Evolutionary conservation across 2,329 filamentous ascomycete genomes (phyloP).

Genomic region (Fusarium caatingaense): DNA sequence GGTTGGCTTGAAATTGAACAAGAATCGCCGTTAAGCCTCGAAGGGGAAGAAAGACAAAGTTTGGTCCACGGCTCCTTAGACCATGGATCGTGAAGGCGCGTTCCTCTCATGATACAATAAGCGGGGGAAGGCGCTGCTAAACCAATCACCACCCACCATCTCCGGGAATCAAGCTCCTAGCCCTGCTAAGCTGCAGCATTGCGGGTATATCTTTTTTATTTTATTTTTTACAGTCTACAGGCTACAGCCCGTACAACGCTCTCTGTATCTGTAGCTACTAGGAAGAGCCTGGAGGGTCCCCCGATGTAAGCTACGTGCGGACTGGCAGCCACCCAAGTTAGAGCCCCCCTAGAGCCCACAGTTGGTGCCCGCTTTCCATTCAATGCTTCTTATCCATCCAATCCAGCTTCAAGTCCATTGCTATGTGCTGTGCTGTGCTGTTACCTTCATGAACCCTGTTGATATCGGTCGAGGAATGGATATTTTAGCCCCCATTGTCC

Average conservation of each 20-base stretch:
- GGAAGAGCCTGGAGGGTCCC: not conserved
- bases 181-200: slow-evolving; percentile 41
- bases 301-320: slow-evolving; percentile 10
- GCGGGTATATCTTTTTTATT: slow-evolving; percentile 14
- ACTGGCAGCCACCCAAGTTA: not conserved
- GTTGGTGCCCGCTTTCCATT: not conserved
- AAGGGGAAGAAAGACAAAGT: slow-evolving; percentile 44
- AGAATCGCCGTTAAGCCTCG: slow-evolving; percentile 43
- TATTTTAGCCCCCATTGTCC: not conserved
- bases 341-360: not conserved
- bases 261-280: slow-evolving; percentile 1
- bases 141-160: slow-evolving; percentile 49
- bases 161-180: slow-evolving; percentile 39
- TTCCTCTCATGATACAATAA: slow-evolving; percentile 55
- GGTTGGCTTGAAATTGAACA: slow-evolving; percentile 19
- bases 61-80: slow-evolving; percentile 37
- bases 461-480: not conserved
- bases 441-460: slow-evolving; percentile 20
- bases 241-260: slow-evolving; percentile 6
- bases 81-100: slow-evolving; percentile 38
- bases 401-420: slow-evolving; percentile 3
- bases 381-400: not conserved
- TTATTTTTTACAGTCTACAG: not conserved
- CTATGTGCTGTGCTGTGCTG: slow-evolving; percentile 9
- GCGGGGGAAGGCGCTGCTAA: slow-evolving; percentile 47